Evolutionary conservation across 352 stramenopile genomes (phyloP).

Genomic region (Pythium periplocum): DNA sequence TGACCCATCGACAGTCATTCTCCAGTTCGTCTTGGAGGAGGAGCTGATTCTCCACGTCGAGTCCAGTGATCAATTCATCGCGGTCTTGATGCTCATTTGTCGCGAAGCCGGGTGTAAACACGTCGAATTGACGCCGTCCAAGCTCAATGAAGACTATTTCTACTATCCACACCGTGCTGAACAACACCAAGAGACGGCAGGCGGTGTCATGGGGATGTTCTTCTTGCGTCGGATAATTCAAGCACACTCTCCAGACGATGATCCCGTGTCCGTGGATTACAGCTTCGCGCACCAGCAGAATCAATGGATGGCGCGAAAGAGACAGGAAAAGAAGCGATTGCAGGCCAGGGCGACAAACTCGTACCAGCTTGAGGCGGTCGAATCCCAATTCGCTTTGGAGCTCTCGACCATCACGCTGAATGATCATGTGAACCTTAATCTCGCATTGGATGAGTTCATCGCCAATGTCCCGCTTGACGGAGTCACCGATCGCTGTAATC

Average conservation of each 20-base stretch:
- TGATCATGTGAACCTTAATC: constrained; percentile 10
- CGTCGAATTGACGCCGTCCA: constrained; percentile 29
- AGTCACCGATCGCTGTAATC: constrained; percentile 12
- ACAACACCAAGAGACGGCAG: constrained; percentile 18
- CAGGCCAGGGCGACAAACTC: too few species aligned
- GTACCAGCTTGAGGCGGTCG: too few species aligned
- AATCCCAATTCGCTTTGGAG: too few species aligned
- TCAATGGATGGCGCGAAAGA: too few species aligned
- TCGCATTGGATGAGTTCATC: constrained; percentile 20
- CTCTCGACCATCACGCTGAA: constrained; percentile 21
- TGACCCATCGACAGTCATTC: constrained; percentile 45
- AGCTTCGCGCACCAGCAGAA: too few species aligned
- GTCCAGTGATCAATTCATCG: constrained; percentile 55
- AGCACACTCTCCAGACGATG: constrained; percentile 1
- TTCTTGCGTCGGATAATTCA: constrained; percentile 48
- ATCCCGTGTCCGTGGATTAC: too few species aligned
- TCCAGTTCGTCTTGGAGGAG: constrained; percentile 64
- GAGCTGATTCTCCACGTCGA: constrained; percentile 49
- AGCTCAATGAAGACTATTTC: constrained; percentile 46
- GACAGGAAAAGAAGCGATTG: too few species aligned
- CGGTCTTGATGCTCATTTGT: constrained; percentile 53
- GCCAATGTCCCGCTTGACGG: constrained; percentile 16
- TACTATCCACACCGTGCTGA: constrained; percentile 52
- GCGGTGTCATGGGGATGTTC: constrained; percentile 43
- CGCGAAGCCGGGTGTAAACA: constrained; percentile 54